These are phyloP conservation scores for Paraglomus occultum DNA, from an alignment of 192 early-diverging fungal genomes.

Conservation along the genomic window DNA sequence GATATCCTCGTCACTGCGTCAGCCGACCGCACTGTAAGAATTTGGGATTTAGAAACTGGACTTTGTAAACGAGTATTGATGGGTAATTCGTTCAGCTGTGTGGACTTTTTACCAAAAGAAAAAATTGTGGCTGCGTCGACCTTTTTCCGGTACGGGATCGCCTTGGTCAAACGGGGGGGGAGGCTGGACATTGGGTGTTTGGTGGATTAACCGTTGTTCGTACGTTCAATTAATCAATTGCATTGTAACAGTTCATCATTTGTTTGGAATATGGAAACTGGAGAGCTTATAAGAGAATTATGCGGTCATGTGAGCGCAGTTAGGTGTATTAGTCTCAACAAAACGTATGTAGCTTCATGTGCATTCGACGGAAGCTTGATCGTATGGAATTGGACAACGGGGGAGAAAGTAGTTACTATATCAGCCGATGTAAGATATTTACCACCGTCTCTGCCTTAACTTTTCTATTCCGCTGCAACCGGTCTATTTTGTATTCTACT, in stretches of 20 bases:
- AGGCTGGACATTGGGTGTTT: no score
- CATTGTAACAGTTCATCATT: slow-evolving; percentile 8
- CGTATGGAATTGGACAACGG: slow-evolving; percentile 27
- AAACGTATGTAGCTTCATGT: slow-evolving; percentile 19
- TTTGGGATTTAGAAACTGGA: slow-evolving; percentile 76
- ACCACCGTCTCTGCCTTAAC: background rate
- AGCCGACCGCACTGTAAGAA: slow-evolving; percentile 77
- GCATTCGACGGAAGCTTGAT: slow-evolving; percentile 27
- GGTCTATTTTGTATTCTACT: background rate
- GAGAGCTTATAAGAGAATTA: slow-evolving; percentile 18
- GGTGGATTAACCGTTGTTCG: no score
- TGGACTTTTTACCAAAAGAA: slow-evolving; percentile 22
- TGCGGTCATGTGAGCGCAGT: slow-evolving; percentile 25
- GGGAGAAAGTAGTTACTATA: slow-evolving; percentile 25
- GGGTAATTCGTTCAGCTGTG: slow-evolving; percentile 29
- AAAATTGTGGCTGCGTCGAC: slow-evolving; percentile 21
- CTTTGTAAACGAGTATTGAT: slow-evolving; percentile 54
- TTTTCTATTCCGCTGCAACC: background rate
- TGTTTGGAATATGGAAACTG: slow-evolving; percentile 30
- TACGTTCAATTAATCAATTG: no score
- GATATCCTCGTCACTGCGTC: slow-evolving; percentile 76
- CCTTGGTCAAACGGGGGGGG: no score
- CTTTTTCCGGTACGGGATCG: slow-evolving; percentile 21
- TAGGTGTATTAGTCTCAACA: slow-evolving; percentile 16
- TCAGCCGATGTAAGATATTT: slow-evolving; percentile 14